Conservation (phyloP, 2,329 filamentous ascomycete species). For the Alternaria tenuissima region DNA sequence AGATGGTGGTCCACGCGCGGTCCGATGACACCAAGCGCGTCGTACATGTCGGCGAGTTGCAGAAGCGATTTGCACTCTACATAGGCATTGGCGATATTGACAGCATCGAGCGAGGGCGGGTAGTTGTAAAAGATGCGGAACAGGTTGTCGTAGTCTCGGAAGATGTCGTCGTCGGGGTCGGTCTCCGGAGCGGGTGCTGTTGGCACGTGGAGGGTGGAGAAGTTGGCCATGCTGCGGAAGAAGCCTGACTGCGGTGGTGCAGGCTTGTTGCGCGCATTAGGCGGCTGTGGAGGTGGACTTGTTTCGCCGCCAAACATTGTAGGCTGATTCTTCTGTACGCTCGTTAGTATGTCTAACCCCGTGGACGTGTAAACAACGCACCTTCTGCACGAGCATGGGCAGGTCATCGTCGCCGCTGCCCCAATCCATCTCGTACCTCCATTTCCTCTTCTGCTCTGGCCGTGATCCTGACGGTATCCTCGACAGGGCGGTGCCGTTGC, state of each 20-base stretch:
- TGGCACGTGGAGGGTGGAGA: constrained; percentile 64
- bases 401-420: constrained; percentile 74
- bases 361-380: constrained; percentile 45
- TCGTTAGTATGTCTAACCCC: constrained; percentile 19
- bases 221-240: constrained; percentile 87
- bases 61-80: constrained; percentile 92
- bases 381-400: constrained; percentile 87
- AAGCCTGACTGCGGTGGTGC: constrained; percentile 72
- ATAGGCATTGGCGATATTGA: constrained; percentile 92
- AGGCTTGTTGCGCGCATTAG: constrained; percentile 69
- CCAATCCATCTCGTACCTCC: constrained; percentile 89
- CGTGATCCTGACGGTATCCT: constrained; percentile 52
- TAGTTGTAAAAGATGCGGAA: constrained; percentile 98
- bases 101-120: constrained; percentile 77
- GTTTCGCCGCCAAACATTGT: constrained; percentile 67
- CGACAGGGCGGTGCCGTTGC: constrained; percentile 46
- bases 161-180: constrained; percentile 72
- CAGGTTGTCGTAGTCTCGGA: constrained; percentile 94
- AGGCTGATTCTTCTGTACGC: constrained; percentile 37
- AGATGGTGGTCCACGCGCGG: constrained; percentile 93
- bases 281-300: constrained; percentile 53
- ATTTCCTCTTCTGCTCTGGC: constrained; percentile 65
- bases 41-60: constrained; percentile 91
- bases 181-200: constrained; percentile 55
- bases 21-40: constrained; percentile 85